phyloP scores from a whole-genome alignment of 345 rosid genomes.

The Camelina hispida region DNA sequence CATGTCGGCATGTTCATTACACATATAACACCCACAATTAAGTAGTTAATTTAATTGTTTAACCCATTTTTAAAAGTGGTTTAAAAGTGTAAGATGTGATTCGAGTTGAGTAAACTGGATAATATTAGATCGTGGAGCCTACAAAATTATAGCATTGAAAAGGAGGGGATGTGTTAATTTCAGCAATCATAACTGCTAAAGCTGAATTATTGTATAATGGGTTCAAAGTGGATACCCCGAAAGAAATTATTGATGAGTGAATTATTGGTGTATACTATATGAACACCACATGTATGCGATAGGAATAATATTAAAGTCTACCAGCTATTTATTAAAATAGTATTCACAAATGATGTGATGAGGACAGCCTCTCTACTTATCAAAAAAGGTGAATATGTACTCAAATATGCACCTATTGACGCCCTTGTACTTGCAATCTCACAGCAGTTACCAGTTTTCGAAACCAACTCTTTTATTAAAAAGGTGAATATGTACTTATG shows the following conservation, averaged over 20 bases:
- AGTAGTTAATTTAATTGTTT: neutral
- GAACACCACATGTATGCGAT: constrained; percentile 19
- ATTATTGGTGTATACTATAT: constrained; percentile 24
- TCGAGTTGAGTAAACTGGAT: constrained; percentile 13
- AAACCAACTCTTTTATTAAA: neutral
- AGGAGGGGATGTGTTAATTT: constrained; percentile 12
- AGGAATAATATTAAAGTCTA: neutral
- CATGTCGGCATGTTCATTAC: neutral
- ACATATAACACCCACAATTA: neutral
- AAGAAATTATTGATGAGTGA: constrained; percentile 15
- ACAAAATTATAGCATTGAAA: constrained; percentile 23
- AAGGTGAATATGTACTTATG: too few species aligned
- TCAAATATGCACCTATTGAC: constrained; percentile 13
- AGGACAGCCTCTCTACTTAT: constrained; percentile 40
- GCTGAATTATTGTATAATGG: constrained; percentile 40
- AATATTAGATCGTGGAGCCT: neutral
- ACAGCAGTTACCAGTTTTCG: neutral
- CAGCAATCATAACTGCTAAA: neutral
- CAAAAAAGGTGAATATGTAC: constrained; percentile 26
- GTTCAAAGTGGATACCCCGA: constrained; percentile 21
- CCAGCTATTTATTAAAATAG: neutral
- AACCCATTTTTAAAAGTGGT: neutral
- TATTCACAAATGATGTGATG: constrained; percentile 21
- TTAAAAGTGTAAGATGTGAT: constrained; percentile 32
- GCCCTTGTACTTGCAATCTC: neutral